Percentiles rank a stretch among this genome's conserved stretches.
Conservation (phyloP, 306 rosid species). For the Gleditsia sinensis region DNA sequence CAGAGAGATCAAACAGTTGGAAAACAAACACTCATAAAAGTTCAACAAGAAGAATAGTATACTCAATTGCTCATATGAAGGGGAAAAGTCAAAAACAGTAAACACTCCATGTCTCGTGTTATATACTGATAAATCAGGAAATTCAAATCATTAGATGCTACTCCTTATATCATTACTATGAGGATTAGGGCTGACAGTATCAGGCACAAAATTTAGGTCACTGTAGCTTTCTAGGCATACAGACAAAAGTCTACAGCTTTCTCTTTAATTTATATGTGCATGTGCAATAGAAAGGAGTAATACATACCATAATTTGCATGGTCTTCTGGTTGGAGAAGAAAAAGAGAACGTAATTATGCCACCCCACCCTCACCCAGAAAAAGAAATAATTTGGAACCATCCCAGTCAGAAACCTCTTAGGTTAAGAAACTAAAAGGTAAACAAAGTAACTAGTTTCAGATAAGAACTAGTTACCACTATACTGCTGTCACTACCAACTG, state of each 20-base stretch:
- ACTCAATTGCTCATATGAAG: background rate
- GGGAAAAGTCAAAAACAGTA: background rate
- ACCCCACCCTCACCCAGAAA: background rate
- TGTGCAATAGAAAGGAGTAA: background rate
- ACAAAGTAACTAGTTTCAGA: background rate
- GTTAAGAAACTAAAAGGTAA: background rate
- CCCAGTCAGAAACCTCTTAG: background rate
- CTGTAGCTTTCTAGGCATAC: background rate
- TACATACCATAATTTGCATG: background rate
- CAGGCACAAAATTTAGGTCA: background rate
- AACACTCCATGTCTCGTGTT: background rate
- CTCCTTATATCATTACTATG: background rate
- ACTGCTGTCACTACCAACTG: background rate
- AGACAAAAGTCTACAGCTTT: background rate
- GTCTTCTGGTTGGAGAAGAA: background rate
- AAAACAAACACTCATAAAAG: background rate
- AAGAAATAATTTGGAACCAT: too few species aligned
- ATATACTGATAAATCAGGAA: background rate
- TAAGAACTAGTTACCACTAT: background rate
- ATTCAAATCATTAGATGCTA: conserved; percentile 1
- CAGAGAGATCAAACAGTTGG: conserved; percentile 10
- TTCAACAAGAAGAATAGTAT: background rate
- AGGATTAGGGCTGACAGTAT: background rate
- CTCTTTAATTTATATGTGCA: background rate
- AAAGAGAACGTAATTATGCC: background rate